Evolutionary conservation across 139 green algal genomes (phyloP), one percentile per base, ranked within the genome.

Genomic region (Coelastrella sp.): DNA sequence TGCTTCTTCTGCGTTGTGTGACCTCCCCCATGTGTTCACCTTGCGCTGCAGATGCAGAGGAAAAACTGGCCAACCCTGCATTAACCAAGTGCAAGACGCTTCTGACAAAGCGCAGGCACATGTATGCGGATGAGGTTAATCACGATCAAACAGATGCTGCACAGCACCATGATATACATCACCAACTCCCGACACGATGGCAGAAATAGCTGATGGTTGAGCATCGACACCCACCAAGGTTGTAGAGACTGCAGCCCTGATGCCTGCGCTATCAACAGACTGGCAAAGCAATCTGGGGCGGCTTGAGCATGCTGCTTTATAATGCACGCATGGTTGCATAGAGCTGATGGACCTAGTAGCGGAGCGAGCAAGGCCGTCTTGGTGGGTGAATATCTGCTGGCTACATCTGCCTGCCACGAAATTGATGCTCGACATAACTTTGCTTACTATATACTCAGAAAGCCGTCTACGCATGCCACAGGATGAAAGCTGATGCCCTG

Each of bases 1-100:
- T 4, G 53, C 53, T 17, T 82, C 75, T n/a, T 82, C 75, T 72
- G 75, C 45, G 35, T 82, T 82, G 53, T 43, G 53, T 23, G 35
- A 53, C 19, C 53, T 41, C 2, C 40, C 17, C 75, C 75, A 82
- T 25, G 53, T 35, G 9, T 27, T 51, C 53, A 82, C 75, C 53
- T 82, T 82, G 53, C 75, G 75, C 23, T 82, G 75, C n/a, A 82
- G 13, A 40, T 82, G 75, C 37, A 82, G 51, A 23, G 75, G 75
- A 7, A 82, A 37, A 21, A 57, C 35, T 30, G 75, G 75, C 75
- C 75, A 82, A 21, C 35, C 75, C 75, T 71, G 75, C 50, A 48
- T 21, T 13, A 64, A 2, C 27, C 53, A 64, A n/a, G 30, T n/a
- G n/a, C n/a, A n/a, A n/a, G n/a, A n/a, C n/a, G n/a, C n/a, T n/a